A percentile compares a stretch with the other conserved stretches of the same genome.
These are phyloP conservation scores for Globisporangium sylvaticum DNA, from an alignment of 352 stramenopile genomes.

Conservation along the genomic window DNA sequence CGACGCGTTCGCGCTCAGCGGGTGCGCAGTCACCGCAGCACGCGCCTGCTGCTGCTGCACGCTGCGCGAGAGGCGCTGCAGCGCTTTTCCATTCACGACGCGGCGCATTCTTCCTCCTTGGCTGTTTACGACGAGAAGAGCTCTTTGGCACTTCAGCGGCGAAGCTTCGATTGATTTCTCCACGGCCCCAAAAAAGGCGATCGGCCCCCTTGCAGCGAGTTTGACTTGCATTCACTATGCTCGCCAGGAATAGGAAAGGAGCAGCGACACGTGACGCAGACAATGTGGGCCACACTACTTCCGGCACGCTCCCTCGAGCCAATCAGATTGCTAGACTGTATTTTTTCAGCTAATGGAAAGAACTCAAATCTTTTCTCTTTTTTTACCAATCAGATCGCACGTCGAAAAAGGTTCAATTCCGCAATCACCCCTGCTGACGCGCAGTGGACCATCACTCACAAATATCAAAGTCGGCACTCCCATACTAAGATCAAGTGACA, in stretches of 20 bases:
- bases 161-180: slow-evolving; percentile 21
- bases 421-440: background rate
- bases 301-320: slow-evolving; percentile 3
- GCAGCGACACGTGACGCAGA: background rate
- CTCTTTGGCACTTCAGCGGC: slow-evolving; percentile 11
- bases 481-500: no score
- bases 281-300: slow-evolving; percentile 14
- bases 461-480: no score
- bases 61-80: slow-evolving; percentile 38
- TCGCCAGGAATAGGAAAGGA: background rate
- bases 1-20: background rate
- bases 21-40: background rate
- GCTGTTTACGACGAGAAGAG: slow-evolving; percentile 1
- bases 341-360: background rate
- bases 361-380: background rate
- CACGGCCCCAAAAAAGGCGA: background rate
- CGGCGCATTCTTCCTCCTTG: slow-evolving; percentile 41
- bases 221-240: background rate
- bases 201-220: background rate
- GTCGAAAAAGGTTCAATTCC: background rate
- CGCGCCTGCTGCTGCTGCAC: slow-evolving; percentile 9
- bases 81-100: slow-evolving; percentile 32
- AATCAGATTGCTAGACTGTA: background rate
- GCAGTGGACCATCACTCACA: slow-evolving; percentile 7
- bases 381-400: background rate